Evolutionary conservation across 345 rosid species (phyloP), one percentile per base, ranked within the genome.

Genomic region (Anacardium occidentale): DNA sequence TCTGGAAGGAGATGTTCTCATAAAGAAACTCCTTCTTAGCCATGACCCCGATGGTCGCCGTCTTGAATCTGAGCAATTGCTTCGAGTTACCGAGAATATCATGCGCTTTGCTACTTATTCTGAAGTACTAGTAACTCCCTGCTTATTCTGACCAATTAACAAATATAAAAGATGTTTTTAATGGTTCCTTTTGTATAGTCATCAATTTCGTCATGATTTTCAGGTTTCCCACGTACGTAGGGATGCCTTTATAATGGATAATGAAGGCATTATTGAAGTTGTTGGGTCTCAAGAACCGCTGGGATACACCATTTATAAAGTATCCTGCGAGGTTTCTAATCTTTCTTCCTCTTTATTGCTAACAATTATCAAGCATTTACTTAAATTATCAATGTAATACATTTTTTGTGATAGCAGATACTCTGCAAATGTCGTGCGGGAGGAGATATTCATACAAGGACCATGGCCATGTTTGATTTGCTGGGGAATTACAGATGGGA

Each of bases 41-140:
- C 96, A 91, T 86, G 98, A 88, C 60, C 94, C 94, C 26, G 97
- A 91, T 66, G 89, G 87, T 10, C 90, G 91, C 32, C 72, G 78
- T 69, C 73, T 91, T 54, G 94, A 93, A 76, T 83, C 94, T 9
- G 85, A 82, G 78, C 79, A 57, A 73, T 72, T 91, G 71, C 86
- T 91, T 70, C 68, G 76, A 37, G 93, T 86, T 62, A 75, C 81
- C 26, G 89, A 93, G 85, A 84, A 83, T 68, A 66, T 86, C 76
- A 77, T 91, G 72, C 67, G 77, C 62, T 74, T 76, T 71, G 83
- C 87, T 44, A 52, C 88, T 51, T 10, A 78, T 52, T 75, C 68
- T 48, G 77, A 83, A 63, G 88, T 68, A 62, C 59, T 59, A 8
- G 66, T 45, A 72, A 67, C 44, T 65, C 47, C 44, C 34, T 75